Base-by-base conservation (phyloP, 345 rosid genomes). In the Acer campestre region DNA sequence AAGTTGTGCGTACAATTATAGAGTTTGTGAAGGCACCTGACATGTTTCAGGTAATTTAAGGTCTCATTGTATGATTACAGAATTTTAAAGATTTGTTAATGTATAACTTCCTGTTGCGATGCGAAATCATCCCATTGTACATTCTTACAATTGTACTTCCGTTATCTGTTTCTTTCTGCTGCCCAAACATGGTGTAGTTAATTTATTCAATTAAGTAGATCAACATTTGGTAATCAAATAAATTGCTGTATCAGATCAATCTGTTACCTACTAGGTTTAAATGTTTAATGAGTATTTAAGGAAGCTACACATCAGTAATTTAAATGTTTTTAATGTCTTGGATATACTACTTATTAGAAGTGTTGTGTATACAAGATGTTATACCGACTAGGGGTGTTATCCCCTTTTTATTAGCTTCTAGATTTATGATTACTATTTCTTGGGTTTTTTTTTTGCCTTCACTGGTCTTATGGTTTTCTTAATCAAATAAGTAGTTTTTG, bases 21-120 rank as follows among this genome's bases (percentile, higher is more conserved):
- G 98, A 90, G 69, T 97, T 94, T 88, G 91, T 97, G 72, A 93
- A 90, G 85, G 94, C 96, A 55, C 92, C 99, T n/a, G 91, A 83
- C 77, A 85, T 89, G 74, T 90, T 91, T 80, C 98, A 90, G 99
- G 98, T 94, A 90, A 70, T 61, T 56, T 61, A 63, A 68, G 42
- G 23, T 48, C 63, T 71, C 9, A 40, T 29, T 76, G 29, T 35
- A 35, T 6, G 6, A 0, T 35, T 35, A 35, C 38, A 35, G 38
- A 64, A 44, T 65, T 13, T 78, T 16, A 2, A 68, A 22, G 17
- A 67, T 61, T n/a, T 63, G 1, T 1, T 18, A 31, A 23, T 46
- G 29, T 68, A 23, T 10, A n/a, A 59, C 25, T 18, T 59, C 27
- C n/a, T 53, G 17, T 59, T 59, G 25, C 22, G 63, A 59, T 20